These are phyloP conservation scores for Mortierella antarctica DNA, from an alignment of 192 early-diverging fungal species.

Conservation along the genomic window DNA sequence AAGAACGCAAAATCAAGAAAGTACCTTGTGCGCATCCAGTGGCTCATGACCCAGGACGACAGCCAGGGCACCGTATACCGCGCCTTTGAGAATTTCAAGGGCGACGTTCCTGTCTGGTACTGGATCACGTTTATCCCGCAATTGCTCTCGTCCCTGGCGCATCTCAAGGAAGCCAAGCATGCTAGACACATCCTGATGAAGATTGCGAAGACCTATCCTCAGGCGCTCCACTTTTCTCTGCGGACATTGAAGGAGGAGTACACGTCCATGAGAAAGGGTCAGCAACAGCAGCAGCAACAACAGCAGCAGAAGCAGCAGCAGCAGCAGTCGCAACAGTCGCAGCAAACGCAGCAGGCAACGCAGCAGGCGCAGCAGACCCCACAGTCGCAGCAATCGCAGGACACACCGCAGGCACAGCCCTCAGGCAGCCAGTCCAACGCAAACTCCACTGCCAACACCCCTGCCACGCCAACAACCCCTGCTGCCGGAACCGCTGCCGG, in stretches of 20 bases:
- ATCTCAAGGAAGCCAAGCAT: constrained; percentile 82
- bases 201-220: constrained; percentile 94
- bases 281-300: constrained; percentile 36
- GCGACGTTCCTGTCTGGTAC: constrained; percentile 94
- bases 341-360: constrained; percentile 20
- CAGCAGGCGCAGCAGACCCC: constrained; percentile 29
- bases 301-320: constrained; percentile 32
- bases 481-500: constrained; percentile 25
- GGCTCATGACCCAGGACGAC: constrained; percentile 93
- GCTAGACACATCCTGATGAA: constrained; percentile 87
- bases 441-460: constrained; percentile 21
- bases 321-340: constrained; percentile 21
- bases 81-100: constrained; percentile 90
- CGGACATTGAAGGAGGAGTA: constrained; percentile 94
- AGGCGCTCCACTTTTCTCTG: constrained; percentile 95
- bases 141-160: constrained; percentile 80
- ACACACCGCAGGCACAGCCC: constrained; percentile 6
- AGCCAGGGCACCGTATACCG: constrained; percentile 76
- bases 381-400: constrained; percentile 12
- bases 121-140: constrained; percentile 99
- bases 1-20: constrained; percentile 90
- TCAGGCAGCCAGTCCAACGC: constrained; percentile 7
- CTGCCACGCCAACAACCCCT: constrained; percentile 52
- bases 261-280: constrained; percentile 69
- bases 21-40: constrained; percentile 92